Percentiles rank a stretch among this genome's conserved stretches.
Evolutionary conservation across 208 protist species (phyloP).

Genomic region (Leishmania turanica): DNA sequence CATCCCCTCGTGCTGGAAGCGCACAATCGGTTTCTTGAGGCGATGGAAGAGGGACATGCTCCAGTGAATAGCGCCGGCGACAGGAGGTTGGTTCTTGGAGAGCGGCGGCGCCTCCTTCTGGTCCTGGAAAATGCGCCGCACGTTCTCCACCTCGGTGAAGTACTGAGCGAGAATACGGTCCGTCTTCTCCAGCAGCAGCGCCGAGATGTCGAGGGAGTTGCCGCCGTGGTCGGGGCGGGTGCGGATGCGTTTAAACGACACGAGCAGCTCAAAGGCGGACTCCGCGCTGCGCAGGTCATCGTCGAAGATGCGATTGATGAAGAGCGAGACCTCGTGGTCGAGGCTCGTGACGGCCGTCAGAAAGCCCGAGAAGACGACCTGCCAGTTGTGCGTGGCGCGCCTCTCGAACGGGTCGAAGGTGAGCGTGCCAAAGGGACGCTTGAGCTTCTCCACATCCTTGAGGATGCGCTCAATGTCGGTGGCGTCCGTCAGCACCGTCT

Average conservation of each 20-base stretch:
- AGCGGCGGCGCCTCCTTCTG: constrained; percentile 92
- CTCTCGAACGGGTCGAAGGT: constrained; percentile 98
- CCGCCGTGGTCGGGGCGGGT: constrained; percentile 73
- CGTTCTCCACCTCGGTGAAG: constrained; percentile 91
- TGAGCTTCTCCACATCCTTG: constrained; percentile 93
- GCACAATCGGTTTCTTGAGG: constrained; percentile 96
- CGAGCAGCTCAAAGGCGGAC: constrained; percentile 97
- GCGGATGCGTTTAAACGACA: constrained; percentile 96
- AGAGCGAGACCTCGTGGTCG: constrained; percentile 93
- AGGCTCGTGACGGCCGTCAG: constrained; percentile 92
- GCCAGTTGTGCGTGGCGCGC: constrained; percentile 90
- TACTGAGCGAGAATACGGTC: constrained; percentile 96
- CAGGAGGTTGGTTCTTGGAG: constrained; percentile 97
- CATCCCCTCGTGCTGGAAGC: constrained; percentile 95
- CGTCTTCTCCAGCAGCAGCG: constrained; percentile 95
- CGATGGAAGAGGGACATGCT: constrained; percentile 96
- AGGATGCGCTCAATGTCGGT: constrained; percentile 96
- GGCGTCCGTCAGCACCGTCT: constrained; percentile 96
- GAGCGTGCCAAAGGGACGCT: constrained; percentile 94
- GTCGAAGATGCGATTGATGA: constrained; percentile 98
- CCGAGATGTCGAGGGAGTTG: constrained; percentile 88
- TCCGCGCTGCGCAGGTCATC: constrained; percentile 97
- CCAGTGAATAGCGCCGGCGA: constrained; percentile 98
- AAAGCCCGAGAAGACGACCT: constrained; percentile 94
- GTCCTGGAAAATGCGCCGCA: constrained; percentile 92